Evolutionary conservation across 108 stramenopile species (phyloP).

Genomic region (Schizochytrium sp.): DNA sequence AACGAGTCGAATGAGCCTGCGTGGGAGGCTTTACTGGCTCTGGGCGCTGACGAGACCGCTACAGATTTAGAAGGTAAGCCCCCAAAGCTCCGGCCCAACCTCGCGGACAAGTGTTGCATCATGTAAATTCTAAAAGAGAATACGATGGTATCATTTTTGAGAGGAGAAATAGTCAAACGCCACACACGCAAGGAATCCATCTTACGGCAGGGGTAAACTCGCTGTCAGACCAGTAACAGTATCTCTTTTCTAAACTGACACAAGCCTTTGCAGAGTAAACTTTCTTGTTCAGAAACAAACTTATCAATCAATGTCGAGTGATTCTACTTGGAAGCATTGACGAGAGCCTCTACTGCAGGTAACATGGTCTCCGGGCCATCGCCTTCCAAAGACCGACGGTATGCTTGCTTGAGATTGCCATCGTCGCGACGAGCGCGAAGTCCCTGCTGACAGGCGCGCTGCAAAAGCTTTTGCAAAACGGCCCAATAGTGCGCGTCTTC

Average conservation of each 20-base stretch:
- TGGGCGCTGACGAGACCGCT: not conserved
- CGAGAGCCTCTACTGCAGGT: not conserved
- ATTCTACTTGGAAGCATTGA: not conserved
- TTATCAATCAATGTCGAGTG: too few species aligned
- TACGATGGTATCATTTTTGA: too few species aligned
- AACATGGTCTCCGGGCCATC: not conserved
- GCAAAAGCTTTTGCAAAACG: not conserved
- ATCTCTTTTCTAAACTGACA: too few species aligned
- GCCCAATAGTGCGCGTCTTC: not conserved
- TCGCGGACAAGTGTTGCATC: not conserved
- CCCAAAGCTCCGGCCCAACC: conserved; percentile 12
- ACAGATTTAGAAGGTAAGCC: not conserved
- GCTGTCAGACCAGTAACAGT: too few species aligned
- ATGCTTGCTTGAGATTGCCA: not conserved
- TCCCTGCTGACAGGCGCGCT: not conserved
- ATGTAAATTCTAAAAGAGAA: not conserved
- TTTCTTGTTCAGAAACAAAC: too few species aligned
- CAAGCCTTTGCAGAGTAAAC: too few species aligned
- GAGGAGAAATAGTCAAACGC: too few species aligned
- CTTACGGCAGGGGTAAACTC: too few species aligned
- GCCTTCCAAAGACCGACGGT: not conserved
- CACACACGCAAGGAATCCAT: too few species aligned
- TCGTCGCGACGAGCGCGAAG: not conserved
- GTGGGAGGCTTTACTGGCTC: not conserved
- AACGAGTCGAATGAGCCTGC: not conserved